Evolutionary conservation across 495 filamentous ascomycete genomes (phyloP), one percentile per base, ranked within the genome.

Genomic region (Penicillium paradoxum): DNA sequence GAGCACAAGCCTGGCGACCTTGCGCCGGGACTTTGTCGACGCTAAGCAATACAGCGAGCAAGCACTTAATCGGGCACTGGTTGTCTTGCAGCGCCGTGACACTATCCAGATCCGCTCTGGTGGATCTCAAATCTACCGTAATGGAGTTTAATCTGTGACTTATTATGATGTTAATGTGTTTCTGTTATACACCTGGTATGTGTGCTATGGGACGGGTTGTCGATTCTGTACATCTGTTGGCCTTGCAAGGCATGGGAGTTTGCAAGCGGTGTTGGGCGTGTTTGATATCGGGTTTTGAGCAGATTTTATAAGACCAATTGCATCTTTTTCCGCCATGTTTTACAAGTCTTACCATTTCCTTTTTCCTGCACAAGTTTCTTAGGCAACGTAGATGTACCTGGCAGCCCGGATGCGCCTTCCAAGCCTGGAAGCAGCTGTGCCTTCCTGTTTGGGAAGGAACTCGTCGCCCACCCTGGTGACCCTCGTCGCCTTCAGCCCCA

Each of bases 81-180:
- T 91, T 68, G 80, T 99, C 2, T 62, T 99, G 73, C 88, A 90
- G 68, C 76, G 91, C 64, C 80, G 89, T 57, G 93, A 97, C 57
- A 96, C 89, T 0, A 83, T 99, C 45, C 90, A 93, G 71, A 89
- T 97, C 60, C 79, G 95, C 47, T 87, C 88, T 53, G 91, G 92
- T 44, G 95, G 93, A 1, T 83, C 81, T 27, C 88, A 95, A 76
- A 87, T 98, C 32, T 95, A 91, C 70, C 79, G 93, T 53, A 89
- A 80, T 63, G 81, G 83, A 47, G 79, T 83, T 44, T 88, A 62
- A 68, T 58, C 21, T 54, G 18, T 55, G 37, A 25, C 34, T 54
- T 46, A 36, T 62, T 47, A 56, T 37, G 49, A 53, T 59, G 63
- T 43, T 57, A 55, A 63, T 29, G 54, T 66, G 57, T 66, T 62